Conservation (phyloP, 2,329 filamentous ascomycete genomes). For the Aspergillus fischeri region DNA sequence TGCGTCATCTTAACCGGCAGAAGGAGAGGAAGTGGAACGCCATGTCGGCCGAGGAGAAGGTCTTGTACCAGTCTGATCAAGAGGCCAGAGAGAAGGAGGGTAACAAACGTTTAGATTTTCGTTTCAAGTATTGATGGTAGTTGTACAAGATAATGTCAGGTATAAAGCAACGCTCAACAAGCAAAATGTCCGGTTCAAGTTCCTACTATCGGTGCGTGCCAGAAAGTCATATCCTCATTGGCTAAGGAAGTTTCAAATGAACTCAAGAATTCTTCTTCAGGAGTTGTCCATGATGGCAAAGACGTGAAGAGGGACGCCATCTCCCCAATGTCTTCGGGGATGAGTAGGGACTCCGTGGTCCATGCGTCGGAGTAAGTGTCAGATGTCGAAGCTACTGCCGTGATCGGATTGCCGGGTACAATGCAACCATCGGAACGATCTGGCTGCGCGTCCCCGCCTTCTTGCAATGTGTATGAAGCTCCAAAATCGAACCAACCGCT, state of each 20-base stretch:
- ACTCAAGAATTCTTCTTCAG: not conserved
- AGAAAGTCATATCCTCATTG: not conserved
- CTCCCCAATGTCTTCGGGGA: not conserved
- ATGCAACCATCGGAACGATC: not conserved
- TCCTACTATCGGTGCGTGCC: not conserved
- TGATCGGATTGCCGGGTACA: not conserved
- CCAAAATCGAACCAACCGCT: not conserved
- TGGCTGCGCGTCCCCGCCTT: not conserved
- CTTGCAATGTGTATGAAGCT: not conserved
- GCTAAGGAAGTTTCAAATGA: not conserved
- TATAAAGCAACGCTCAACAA: not conserved
- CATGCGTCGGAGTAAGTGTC: not conserved
- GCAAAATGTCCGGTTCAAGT: not conserved
- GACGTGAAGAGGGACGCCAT: not conserved
- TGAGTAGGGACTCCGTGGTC: not conserved
- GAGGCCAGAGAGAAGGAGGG: slow-evolving; percentile 45
- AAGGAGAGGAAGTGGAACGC: slow-evolving; percentile 46
- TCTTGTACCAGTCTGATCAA: slow-evolving; percentile 46
- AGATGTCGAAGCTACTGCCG: not conserved
- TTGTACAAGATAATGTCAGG: not conserved
- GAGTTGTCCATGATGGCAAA: not conserved
- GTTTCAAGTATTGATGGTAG: slow-evolving; percentile 44
- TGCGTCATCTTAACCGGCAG: slow-evolving; percentile 46
- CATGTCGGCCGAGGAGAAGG: slow-evolving; percentile 45
- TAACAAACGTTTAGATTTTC: slow-evolving; percentile 50